phyloP scores from a whole-genome alignment of 768 basidiomycete species.

The Gautieria morchelliformis region DNA sequence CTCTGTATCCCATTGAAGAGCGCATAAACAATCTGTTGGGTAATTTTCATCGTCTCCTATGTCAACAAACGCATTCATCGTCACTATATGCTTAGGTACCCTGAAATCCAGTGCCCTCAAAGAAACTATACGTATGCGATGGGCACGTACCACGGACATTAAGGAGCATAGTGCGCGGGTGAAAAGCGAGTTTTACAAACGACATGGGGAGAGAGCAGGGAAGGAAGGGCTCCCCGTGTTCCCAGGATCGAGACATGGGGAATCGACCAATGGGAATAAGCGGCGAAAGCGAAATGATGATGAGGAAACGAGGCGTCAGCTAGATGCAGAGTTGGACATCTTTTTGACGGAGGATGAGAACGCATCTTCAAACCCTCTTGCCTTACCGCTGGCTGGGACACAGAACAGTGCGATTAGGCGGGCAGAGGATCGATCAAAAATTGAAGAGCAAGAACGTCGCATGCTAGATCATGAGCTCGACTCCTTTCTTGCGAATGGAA shows the following conservation, averaged over 20 bases:
- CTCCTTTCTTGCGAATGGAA: conserved; percentile 47
- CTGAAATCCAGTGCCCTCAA: conserved; percentile 52
- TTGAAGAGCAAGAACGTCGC: neutral
- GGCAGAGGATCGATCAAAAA: neutral
- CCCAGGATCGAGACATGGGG: conserved; percentile 17
- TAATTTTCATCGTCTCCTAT: neutral
- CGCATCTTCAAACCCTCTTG: conserved; percentile 20
- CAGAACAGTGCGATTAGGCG: conserved; percentile 23
- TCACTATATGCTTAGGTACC: neutral
- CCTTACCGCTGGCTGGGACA: conserved; percentile 31
- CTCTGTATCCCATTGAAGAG: conserved; percentile 73
- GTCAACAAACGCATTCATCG: neutral
- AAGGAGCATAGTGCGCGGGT: conserved; percentile 69
- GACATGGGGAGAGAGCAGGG: conserved; percentile 57
- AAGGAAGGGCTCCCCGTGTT: conserved; percentile 40
- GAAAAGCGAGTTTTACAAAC: conserved; percentile 71
- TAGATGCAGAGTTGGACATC: conserved; percentile 13
- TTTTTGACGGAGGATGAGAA: conserved; percentile 20
- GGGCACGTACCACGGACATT: conserved; percentile 62
- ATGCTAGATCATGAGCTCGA: conserved; percentile 46
- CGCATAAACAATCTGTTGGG: conserved; percentile 66
- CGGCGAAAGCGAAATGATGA: conserved; percentile 21
- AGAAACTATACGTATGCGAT: conserved; percentile 62
- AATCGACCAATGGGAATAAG: conserved; percentile 17
- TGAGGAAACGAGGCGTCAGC: conserved; percentile 4